These are phyloP conservation scores for Fusarium transvaalense DNA, from an alignment of 2,329 filamentous ascomycete genomes.

Conservation along the genomic window DNA sequence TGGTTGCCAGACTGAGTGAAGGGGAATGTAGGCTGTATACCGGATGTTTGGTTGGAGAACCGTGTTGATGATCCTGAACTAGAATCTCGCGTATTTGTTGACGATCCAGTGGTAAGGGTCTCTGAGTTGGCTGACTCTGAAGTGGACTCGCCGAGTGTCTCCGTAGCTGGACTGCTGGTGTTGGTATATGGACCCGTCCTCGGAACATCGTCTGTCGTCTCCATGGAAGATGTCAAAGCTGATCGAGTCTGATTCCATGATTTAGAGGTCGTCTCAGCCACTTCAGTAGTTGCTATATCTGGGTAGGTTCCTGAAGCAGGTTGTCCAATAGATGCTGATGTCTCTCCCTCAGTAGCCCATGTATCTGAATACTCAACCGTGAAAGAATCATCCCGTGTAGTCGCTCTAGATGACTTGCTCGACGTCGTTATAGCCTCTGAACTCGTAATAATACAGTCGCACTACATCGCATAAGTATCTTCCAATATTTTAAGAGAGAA, in stretches of 20 bases:
- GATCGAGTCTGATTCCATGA: conserved; percentile 4
- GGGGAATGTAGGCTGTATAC: not conserved
- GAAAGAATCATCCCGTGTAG: not conserved
- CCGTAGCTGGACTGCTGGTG: not conserved
- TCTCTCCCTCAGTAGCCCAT: conserved; percentile 1
- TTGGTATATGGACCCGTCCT: not conserved
- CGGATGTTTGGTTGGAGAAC: not conserved
- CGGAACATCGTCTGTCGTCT: not conserved
- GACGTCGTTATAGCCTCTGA: not conserved
- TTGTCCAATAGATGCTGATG: conserved; percentile 10
- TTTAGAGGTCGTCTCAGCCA: not conserved
- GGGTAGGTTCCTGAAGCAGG: conserved; percentile 25
- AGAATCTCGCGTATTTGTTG: not conserved
- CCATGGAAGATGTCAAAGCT: not conserved
- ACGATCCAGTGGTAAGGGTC: conserved; percentile 9
- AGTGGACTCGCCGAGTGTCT: not conserved
- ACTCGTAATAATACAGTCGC: conserved; percentile 46
- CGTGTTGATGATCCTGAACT: conserved; percentile 5
- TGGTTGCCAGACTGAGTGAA: conserved; percentile 1
- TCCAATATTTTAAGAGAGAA: not conserved
- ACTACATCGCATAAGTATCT: conserved; percentile 38
- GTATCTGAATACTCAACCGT: conserved; percentile 11
- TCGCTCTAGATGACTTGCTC: not conserved
- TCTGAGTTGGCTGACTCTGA: not conserved
- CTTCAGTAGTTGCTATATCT: conserved; percentile 1